Evolutionary conservation across 2,329 filamentous ascomycete species (phyloP), one percentile per base, ranked within the genome.

Genomic region (Fusarium circinatum): DNA sequence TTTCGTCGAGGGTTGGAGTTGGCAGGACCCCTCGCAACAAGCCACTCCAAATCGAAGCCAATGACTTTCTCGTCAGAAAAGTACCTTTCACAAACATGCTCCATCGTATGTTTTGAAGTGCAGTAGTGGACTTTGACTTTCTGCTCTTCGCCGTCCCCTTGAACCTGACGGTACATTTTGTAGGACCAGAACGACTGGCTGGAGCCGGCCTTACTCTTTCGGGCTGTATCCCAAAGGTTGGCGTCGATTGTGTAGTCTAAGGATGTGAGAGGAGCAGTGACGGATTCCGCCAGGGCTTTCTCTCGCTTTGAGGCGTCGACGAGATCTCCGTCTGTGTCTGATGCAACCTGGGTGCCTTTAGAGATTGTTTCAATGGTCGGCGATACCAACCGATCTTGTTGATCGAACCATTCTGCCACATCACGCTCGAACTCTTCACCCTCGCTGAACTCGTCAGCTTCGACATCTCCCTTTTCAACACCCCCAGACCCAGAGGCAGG

Each of bases 21-120:
- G 13, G 73, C 76, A 26, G 80, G 85, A 11, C 79, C 83, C 1
- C 89, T 86, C 11, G 87, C 84, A 3, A 85, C 73, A 59, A 90
- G 86, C 95, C 96, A 98, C 83, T 98, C 96, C 70, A 98, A 87
- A 78, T 98, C 95, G 70, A 98, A 94, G 0, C 95, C 95, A n/a
- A 98, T 80, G 5, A 97, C 82, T 44, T 89, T 85, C 77, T 96
- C 90, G 32, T 87, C 75, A 44, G 91, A 79, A 75, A 98, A 98
- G 65, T 92, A 86, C 65, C 88, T 81, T 67, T 89, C 81, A 66
- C 90, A 86, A 13, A 93, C 87, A 11, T 85, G 82, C 80, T 98
- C 94, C 24, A 93, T 92, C 6, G 89, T 89, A 41, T 89, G 84
- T 49, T 87, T 88, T 64, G 86, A 92, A 55, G 85, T 90, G 84